These are phyloP conservation scores for Guadua angustifolia DNA, from an alignment of 176 grass and related monocot genomes.

Conservation along the genomic window DNA sequence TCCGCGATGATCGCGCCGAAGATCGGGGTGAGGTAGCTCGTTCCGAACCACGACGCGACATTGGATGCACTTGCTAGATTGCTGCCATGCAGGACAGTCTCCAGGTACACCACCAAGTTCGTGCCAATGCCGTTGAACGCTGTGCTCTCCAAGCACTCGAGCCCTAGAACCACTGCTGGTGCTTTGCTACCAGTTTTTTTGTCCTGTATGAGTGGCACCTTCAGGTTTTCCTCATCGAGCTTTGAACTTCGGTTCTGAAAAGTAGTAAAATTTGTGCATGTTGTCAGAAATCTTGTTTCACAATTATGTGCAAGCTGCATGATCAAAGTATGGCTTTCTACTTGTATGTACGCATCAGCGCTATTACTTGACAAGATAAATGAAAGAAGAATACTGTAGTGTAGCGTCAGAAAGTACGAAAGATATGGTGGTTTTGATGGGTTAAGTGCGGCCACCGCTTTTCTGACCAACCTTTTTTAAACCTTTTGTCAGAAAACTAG, in stretches of 20 bases:
- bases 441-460: background rate
- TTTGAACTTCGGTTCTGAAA: conserved; percentile 27
- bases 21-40: conserved; percentile 62
- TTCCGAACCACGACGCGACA: conserved; percentile 64
- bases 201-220: conserved; percentile 43
- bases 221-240: conserved; percentile 21
- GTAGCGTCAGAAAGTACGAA: background rate
- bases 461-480: background rate
- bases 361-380: background rate
- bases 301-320: background rate
- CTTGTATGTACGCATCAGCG: background rate
- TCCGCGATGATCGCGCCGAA: conserved; percentile 69
- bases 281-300: conserved; percentile 10
- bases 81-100: conserved; percentile 54
- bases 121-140: conserved; percentile 56
- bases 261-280: background rate
- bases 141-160: conserved; percentile 58
- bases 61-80: conserved; percentile 54
- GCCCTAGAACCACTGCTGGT: conserved; percentile 42
- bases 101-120: conserved; percentile 72
- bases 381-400: background rate
- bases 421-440: background rate
- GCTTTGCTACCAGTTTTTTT: conserved; percentile 43
- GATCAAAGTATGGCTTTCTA: background rate
- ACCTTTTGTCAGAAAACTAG: background rate